Conservation (phyloP, 371 early-diverging fungal genomes). For the Capillidium rhysosporum region DNA sequence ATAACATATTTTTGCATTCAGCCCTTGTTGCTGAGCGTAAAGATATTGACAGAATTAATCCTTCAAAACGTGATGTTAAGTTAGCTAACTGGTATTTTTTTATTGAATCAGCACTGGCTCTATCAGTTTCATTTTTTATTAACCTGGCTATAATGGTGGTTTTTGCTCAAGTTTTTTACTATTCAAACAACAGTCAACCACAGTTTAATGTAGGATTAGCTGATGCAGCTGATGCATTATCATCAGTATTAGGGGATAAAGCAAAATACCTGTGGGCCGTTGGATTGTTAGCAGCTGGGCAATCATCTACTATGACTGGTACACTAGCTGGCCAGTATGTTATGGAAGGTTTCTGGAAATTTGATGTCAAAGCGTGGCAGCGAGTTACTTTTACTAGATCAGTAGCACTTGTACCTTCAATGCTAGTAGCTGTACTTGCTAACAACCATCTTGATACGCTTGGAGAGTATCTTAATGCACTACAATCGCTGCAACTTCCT, state of each 20-base stretch:
- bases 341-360: conserved; percentile 46
- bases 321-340: conserved; percentile 58
- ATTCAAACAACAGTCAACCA: conserved; percentile 10
- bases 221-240: conserved; percentile 37
- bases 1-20: conserved; percentile 46
- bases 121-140: conserved; percentile 40
- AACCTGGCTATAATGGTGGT: conserved; percentile 51
- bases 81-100: conserved; percentile 45
- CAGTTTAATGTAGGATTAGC: conserved; percentile 21
- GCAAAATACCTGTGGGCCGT: conserved; percentile 43
- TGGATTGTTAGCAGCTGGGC: conserved; percentile 48
- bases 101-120: conserved; percentile 40
- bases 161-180: conserved; percentile 39
- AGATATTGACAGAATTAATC: neutral
- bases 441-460: conserved; percentile 36
- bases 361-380: conserved; percentile 34
- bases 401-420: conserved; percentile 44
- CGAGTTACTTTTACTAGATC: conserved; percentile 39
- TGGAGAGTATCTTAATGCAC: conserved; percentile 42
- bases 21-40: conserved; percentile 9
- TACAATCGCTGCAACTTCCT: conserved; percentile 53
- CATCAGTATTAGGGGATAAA: conserved; percentile 24
- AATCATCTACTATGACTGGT: conserved; percentile 48
- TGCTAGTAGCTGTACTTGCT: conserved; percentile 37
- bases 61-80: conserved; percentile 21